These are phyloP conservation scores for Dalbergia oliveri DNA, from an alignment of 306 rosid genomes.

Conservation along the genomic window DNA sequence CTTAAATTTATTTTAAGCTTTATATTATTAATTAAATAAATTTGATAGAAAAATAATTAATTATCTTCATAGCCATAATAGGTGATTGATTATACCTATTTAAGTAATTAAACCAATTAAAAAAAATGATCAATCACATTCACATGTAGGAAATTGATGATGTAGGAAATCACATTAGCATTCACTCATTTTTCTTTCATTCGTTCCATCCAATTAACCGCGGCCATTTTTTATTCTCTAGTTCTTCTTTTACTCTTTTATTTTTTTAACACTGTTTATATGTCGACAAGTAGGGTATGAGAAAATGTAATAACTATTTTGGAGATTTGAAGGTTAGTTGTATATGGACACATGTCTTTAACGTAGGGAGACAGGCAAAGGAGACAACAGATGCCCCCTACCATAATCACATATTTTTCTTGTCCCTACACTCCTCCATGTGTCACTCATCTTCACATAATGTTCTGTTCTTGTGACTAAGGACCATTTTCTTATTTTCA, in stretches of 20 bases:
- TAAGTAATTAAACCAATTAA: too few relatives aligned
- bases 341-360: constrained; percentile 27
- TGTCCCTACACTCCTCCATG: neutral
- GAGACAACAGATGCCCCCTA: neutral
- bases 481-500: neutral
- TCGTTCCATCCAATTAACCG: neutral
- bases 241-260: neutral
- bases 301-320: neutral
- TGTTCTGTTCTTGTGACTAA: neutral
- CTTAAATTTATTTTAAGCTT: too few relatives aligned
- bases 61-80: too few relatives aligned
- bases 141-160: neutral
- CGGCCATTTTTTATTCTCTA: neutral
- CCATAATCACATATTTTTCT: neutral
- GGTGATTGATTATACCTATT: too few relatives aligned
- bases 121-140: too few relatives aligned
- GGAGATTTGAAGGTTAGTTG: neutral
- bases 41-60: too few relatives aligned
- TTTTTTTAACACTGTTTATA: neutral
- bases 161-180: neutral
- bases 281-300: neutral
- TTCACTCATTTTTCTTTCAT: neutral
- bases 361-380: neutral
- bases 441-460: neutral
- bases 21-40: too few relatives aligned